A percentile compares a stretch with the other conserved stretches of the same genome.
These are phyloP conservation scores for Pseudovirgaria hyperparasitica DNA, from an alignment of 2,329 filamentous ascomycete species.

Conservation along the genomic window DNA sequence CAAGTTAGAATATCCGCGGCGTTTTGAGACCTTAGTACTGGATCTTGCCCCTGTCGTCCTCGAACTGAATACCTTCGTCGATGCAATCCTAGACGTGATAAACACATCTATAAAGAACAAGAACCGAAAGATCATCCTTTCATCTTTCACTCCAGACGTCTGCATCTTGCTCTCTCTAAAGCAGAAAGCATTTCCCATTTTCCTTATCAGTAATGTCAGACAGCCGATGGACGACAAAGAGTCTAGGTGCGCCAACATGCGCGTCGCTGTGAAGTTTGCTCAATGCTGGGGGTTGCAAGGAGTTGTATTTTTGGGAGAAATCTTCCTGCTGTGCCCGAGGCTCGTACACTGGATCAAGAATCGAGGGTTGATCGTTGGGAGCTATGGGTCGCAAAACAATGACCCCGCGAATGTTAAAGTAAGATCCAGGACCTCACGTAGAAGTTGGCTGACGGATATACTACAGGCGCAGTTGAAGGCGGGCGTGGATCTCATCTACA, in stretches of 20 bases:
- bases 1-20: constrained; percentile 26
- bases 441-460: not conserved
- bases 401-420: constrained; percentile 11
- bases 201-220: constrained; percentile 22
- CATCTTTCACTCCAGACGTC: constrained; percentile 22
- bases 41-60: constrained; percentile 22
- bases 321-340: constrained; percentile 23
- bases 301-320: constrained; percentile 23
- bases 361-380: constrained; percentile 20
- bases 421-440: constrained; percentile 2
- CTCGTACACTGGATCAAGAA: constrained; percentile 19
- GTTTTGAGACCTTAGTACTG: constrained; percentile 24
- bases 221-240: constrained; percentile 7
- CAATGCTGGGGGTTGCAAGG: constrained; percentile 24
- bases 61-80: constrained; percentile 28
- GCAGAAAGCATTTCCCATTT: constrained; percentile 19
- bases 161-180: constrained; percentile 21
- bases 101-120: constrained; percentile 11
- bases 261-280: constrained; percentile 27
- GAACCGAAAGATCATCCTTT: constrained; percentile 20
- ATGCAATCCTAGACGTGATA: constrained; percentile 22
- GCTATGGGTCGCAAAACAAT: constrained; percentile 24
- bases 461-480: constrained; percentile 2
- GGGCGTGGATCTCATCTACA: constrained; percentile 2
- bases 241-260: constrained; percentile 22